Evolutionary conservation across 1,284 basidiomycete genomes (phyloP), one percentile per base, ranked within the genome.

Genomic region (Fomitopsis pinicola): DNA sequence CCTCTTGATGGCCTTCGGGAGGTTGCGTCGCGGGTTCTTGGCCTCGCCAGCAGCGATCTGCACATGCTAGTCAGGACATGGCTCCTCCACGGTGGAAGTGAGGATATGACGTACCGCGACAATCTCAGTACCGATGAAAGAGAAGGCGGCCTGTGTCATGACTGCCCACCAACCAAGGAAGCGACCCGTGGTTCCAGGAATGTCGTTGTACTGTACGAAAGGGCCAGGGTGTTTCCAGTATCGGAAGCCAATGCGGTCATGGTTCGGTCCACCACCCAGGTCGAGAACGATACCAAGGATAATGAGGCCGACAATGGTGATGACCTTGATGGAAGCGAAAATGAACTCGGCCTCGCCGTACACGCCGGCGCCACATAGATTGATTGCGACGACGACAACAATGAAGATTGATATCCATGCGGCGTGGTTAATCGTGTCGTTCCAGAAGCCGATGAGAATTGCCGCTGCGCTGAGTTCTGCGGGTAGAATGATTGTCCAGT

Each of bases 11-110:
- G 84, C 85, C 67, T 82, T 84, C 3, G 89, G 87, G 45, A 91
- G 73, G 73, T 87, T 90, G 33, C 86, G 80, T 45, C 87, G 75
- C 17, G 86, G 85, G 71, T 88, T 88, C 72, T 87, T 87, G 3
- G 86, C 84, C 71, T 94, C 92, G 40, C 87, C 89, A 42, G 92
- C 92, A 59, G 93, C 91, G 67, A 95, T 89, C 71, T 71, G 45
- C 12, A 42, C 30, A 26, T 15, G 28, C 14, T 14, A 19, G 14
- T 42, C 17, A 46, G 28, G 10, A 17, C 36, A 5, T 6, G 6
- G 26, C n/a, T 14, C 6, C 42, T 42, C 22, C 22, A 22, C 22
- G 22, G 22, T 22, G 28, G 14, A 8, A 8, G 28, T 6, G 10
- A 44, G 26, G 17, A 22, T 42, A 52, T 5, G 33, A 48, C 88